These are phyloP conservation scores for Fragosphaeria purpurea DNA, from an alignment of 2,329 filamentous ascomycete species.

Conservation along the genomic window DNA sequence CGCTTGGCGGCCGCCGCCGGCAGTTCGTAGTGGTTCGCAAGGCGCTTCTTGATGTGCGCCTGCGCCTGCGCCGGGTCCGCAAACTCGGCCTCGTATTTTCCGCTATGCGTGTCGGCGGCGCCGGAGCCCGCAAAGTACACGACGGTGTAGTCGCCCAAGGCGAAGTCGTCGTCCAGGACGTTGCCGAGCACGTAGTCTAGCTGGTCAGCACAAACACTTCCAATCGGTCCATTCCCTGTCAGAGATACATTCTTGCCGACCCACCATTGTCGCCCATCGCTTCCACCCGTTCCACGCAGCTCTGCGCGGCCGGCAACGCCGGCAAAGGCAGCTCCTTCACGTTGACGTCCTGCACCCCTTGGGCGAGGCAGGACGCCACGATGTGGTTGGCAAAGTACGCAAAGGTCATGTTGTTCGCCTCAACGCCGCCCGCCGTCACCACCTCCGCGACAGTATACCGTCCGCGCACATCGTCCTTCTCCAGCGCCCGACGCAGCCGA, in stretches of 20 bases:
- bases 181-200: conserved; percentile 42
- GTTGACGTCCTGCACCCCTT: conserved; percentile 23
- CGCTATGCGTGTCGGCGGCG: conserved; percentile 41
- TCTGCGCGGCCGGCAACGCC: conserved; percentile 25
- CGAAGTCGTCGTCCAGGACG: conserved; percentile 29
- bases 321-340: conserved; percentile 32
- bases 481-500: conserved; percentile 36
- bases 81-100: conserved; percentile 56
- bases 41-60: conserved; percentile 61
- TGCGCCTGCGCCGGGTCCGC: conserved; percentile 44
- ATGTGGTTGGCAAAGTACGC: conserved; percentile 35
- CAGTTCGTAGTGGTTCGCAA: neutral
- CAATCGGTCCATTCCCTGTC: neutral
- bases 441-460: conserved; percentile 47
- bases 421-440: conserved; percentile 16
- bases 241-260: conserved; percentile 7
- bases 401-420: conserved; percentile 25
- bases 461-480: conserved; percentile 24
- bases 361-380: conserved; percentile 32
- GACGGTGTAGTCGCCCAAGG: conserved; percentile 54
- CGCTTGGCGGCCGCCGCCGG: conserved; percentile 21
- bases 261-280: conserved; percentile 39
- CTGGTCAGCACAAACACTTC: conserved; percentile 13
- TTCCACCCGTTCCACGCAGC: conserved; percentile 34
- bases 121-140: conserved; percentile 48